These are phyloP conservation scores for Medicago arabica DNA, from an alignment of 306 rosid species.

Conservation along the genomic window DNA sequence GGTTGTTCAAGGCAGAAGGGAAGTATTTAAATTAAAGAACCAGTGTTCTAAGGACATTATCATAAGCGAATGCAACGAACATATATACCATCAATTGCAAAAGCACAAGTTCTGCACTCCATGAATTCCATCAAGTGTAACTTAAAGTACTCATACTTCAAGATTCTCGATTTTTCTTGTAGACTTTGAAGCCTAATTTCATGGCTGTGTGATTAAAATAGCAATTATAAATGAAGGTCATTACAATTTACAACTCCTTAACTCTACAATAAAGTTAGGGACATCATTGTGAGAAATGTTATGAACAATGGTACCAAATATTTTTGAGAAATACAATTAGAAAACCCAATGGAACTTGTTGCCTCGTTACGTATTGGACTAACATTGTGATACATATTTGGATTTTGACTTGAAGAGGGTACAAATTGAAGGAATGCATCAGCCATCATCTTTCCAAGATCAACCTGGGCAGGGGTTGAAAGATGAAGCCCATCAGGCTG, in stretches of 20 bases:
- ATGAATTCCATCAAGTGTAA: neutral
- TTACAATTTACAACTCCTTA: conserved; percentile 12
- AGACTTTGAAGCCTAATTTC: neutral
- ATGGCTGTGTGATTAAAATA: conserved; percentile 4
- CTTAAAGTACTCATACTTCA: neutral
- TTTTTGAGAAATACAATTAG: neutral
- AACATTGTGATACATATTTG: neutral
- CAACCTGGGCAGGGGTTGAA: conserved; percentile 57
- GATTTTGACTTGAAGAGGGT: conserved; percentile 24
- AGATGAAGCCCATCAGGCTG: conserved; percentile 71
- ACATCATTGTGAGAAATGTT: conserved; percentile 7
- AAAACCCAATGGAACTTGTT: neutral
- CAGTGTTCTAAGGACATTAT: too few relatives aligned
- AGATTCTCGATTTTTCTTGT: neutral
- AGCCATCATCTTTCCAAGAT: conserved; percentile 65
- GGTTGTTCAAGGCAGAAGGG: too few relatives aligned
- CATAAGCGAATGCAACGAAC: too few relatives aligned
- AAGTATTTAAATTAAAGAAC: too few relatives aligned
- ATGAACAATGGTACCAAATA: conserved; percentile 5
- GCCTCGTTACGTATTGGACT: conserved; percentile 17
- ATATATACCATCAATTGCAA: neutral
- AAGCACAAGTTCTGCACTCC: neutral
- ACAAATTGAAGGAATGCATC: conserved; percentile 56
- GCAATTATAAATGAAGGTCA: neutral
- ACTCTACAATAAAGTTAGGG: conserved; percentile 13